Evolutionary conservation across 2,329 filamentous ascomycete genomes (phyloP), one percentile per base, ranked within the genome.

Genomic region (Dactylellina cionopaga): DNA sequence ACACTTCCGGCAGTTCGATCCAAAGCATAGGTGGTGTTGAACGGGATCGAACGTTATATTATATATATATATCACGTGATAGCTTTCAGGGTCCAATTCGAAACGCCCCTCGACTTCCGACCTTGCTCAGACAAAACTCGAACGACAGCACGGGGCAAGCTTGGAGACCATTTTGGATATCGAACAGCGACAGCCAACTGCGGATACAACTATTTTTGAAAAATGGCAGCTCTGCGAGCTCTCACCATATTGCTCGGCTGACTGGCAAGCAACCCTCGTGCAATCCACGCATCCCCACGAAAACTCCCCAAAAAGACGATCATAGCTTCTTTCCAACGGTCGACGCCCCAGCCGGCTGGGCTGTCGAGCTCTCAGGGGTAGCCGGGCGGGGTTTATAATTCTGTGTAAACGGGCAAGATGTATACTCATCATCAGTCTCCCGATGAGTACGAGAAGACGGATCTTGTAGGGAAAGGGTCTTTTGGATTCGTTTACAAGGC

Each of bases 401-500:
- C 33, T 33, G 33, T 29, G 44, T 63, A 51, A 33, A 39, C 46
- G 52, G 68, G 22, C 59, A 72, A 58, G 37, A 72, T 72, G 68
- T 55, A 55, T 62, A 54, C 24, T 22, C 27, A 62, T 22, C 68
- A 72, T 59, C 68, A 65, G 24, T 65, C 68, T 15, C 54, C 59
- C 41, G 68, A 72, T 17, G 68, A 72, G 47, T 72, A 72, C 27
- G 68, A 72, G 44, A 64, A 64, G 68, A 72, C 59, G 41, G 76
- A 77, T 55, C 70, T 77, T 15, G 62, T 76, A 13, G 76, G 76
- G 17, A 77, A 76, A 51, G 76, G 76, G 3, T 76, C 75, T 17
- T 78, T 78, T 54, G 76, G 76, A 43, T 75, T 75, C 29, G 76
- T 78, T 31, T 78, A 71, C 75, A 78, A 77, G 66, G 76, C 74